Percentiles rank a stretch among this genome's conserved stretches.
Evolutionary conservation across 2,329 filamentous ascomycete species (phyloP).

Genomic region (Stromatinia cepivora): DNA sequence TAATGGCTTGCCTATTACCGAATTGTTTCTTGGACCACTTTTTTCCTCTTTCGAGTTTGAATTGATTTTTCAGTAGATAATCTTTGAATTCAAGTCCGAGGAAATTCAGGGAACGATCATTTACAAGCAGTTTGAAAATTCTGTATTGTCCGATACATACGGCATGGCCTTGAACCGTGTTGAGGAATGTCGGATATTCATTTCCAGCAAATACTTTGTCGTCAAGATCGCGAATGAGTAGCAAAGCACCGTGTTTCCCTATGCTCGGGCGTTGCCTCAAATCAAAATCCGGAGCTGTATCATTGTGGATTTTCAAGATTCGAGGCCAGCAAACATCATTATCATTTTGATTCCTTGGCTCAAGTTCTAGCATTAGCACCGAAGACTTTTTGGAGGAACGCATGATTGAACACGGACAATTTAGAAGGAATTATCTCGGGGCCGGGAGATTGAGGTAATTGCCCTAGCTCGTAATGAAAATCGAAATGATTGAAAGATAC

Average conservation of each 20-base stretch:
- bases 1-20: neutral
- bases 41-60: neutral
- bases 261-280: neutral
- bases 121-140: neutral
- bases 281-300: neutral
- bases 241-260: neutral
- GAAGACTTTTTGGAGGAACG: neutral
- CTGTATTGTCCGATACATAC: neutral
- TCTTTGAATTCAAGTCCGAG: neutral
- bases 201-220: neutral
- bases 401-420: neutral
- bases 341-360: no score
- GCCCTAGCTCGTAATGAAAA: neutral
- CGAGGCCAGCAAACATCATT: neutral
- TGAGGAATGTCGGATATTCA: neutral
- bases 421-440: neutral
- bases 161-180: neutral
- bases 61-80: neutral
- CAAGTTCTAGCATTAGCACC: neutral
- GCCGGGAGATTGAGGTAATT: neutral
- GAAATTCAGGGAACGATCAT: neutral
- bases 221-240: neutral
- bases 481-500: neutral
- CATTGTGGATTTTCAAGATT: neutral
- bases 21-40: neutral